phyloP scores from a whole-genome alignment of 495 filamentous ascomycete genomes.

The Trichoderma reesei region DNA sequence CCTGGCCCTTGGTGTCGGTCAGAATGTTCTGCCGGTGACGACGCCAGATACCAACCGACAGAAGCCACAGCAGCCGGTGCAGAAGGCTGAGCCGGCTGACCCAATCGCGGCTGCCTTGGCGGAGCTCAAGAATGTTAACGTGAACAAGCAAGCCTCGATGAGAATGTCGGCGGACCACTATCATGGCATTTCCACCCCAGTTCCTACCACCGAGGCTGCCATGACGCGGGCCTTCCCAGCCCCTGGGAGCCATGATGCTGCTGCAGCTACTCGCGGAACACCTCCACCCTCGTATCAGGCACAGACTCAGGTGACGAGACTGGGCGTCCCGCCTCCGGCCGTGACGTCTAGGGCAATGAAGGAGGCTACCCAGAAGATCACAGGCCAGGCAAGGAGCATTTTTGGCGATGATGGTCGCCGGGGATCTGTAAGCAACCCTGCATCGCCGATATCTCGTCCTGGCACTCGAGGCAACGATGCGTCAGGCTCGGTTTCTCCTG shows the following conservation, averaged over 20 bases:
- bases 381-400: conserved; percentile 72
- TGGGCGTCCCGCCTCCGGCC: conserved; percentile 85
- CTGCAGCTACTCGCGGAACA: conserved; percentile 51
- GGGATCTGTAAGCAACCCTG: conserved; percentile 21
- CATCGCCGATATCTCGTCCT: conserved; percentile 28
- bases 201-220: conserved; percentile 38
- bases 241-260: conserved; percentile 35
- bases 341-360: conserved; percentile 91
- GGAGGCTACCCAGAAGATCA: conserved; percentile 77
- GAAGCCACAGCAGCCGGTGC: conserved; percentile 4
- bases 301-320: conserved; percentile 48
- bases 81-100: conserved; percentile 42
- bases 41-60: conserved; percentile 49
- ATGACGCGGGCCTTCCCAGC: conserved; percentile 36
- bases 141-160: conserved; percentile 55
- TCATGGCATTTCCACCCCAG: conserved; percentile 80
- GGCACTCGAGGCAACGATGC: conserved; percentile 35
- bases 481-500: conserved; percentile 37
- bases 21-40: conserved; percentile 95
- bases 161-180: conserved; percentile 89
- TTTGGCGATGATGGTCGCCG: conserved; percentile 49
- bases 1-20: conserved; percentile 90
- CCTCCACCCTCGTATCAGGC: conserved; percentile 82
- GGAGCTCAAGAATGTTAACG: conserved; percentile 71
- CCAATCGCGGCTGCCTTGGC: conserved; percentile 89